Conservation (phyloP, 345 rosid species). For the Populus ilicifolia region DNA sequence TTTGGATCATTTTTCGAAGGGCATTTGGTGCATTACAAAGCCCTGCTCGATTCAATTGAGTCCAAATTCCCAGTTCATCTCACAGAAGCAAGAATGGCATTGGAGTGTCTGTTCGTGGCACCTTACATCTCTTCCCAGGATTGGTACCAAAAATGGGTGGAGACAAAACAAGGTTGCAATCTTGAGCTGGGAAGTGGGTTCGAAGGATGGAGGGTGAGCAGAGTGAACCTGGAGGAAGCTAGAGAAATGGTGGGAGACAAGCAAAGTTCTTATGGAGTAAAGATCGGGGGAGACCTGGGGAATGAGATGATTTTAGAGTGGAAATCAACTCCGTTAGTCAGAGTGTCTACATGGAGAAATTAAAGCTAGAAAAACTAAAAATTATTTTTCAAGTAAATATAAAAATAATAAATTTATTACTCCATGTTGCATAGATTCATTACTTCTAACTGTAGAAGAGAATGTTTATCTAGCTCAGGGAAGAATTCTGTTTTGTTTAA, state of each 20-base stretch:
- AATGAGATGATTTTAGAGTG: slow-evolving; percentile 44
- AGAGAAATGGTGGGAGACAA: slow-evolving; percentile 34
- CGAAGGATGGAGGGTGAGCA: slow-evolving; percentile 24
- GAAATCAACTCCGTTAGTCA: slow-evolving; percentile 38
- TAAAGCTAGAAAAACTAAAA: not conserved
- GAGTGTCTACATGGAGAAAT: slow-evolving; percentile 39
- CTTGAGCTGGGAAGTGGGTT: slow-evolving; percentile 5
- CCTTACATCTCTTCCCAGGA: slow-evolving; percentile 34
- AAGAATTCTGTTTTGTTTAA: no score
- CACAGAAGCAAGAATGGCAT: slow-evolving; percentile 37
- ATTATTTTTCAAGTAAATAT: not conserved
- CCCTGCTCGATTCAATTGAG: slow-evolving; percentile 39
- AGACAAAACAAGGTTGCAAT: slow-evolving; percentile 13
- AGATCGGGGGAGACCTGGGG: slow-evolving; percentile 26
- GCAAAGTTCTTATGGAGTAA: slow-evolving; percentile 34
- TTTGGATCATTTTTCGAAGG: slow-evolving; percentile 37
- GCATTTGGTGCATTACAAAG: slow-evolving; percentile 29
- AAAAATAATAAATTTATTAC: not conserved
- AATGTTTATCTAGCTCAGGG: no score
- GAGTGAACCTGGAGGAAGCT: slow-evolving; percentile 33
- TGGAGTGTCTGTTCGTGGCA: slow-evolving; percentile 44
- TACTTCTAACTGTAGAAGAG: no score
- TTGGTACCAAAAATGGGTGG: slow-evolving; percentile 42
- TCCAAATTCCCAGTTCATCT: slow-evolving; percentile 25
- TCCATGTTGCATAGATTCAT: not conserved